Percentiles rank a stretch among this genome's conserved stretches.
Evolutionary conservation across 1,284 basidiomycete genomes (phyloP).

Genomic region (Mycosarcoma maydis): DNA sequence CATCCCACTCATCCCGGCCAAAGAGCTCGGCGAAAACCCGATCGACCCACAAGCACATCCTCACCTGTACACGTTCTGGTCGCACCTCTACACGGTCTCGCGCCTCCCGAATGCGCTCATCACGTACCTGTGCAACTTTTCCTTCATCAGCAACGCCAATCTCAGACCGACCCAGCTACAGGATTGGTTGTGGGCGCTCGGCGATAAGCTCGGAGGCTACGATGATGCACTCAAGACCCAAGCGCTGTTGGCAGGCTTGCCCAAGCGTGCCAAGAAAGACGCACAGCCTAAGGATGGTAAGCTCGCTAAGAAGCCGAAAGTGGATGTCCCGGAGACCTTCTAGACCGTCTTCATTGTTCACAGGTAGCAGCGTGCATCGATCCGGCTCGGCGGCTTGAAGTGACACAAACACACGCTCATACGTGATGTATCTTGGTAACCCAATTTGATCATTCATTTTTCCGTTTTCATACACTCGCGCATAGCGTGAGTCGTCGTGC

Average conservation of each 20-base stretch:
- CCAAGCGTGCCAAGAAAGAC: not conserved
- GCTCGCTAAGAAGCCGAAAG: not conserved
- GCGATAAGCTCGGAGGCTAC: constrained; percentile 24
- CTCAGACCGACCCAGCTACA: constrained; percentile 24
- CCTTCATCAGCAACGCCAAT: constrained; percentile 5
- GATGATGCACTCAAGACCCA: constrained; percentile 16
- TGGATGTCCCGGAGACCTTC: not conserved
- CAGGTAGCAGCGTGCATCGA: no score
- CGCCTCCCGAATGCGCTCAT: constrained; percentile 10
- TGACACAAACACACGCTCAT: no score
- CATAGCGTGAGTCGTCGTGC: no score
- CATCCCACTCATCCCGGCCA: constrained; percentile 17
- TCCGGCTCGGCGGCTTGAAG: no score
- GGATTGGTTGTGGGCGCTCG: constrained; percentile 18
- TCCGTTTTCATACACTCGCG: no score
- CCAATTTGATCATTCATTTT: no score
- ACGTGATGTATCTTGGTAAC: no score
- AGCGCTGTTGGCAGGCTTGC: constrained; percentile 14
- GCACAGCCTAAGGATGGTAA: not conserved
- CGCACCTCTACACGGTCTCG: constrained; percentile 3
- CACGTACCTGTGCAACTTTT: constrained; percentile 16
- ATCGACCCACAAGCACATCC: constrained; percentile 22
- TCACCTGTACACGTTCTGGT: constrained; percentile 15
- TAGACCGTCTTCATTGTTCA: no score
- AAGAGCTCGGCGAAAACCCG: constrained; percentile 41